Conservation (phyloP, 768 basidiomycete species). For the Russula earlei region DNA sequence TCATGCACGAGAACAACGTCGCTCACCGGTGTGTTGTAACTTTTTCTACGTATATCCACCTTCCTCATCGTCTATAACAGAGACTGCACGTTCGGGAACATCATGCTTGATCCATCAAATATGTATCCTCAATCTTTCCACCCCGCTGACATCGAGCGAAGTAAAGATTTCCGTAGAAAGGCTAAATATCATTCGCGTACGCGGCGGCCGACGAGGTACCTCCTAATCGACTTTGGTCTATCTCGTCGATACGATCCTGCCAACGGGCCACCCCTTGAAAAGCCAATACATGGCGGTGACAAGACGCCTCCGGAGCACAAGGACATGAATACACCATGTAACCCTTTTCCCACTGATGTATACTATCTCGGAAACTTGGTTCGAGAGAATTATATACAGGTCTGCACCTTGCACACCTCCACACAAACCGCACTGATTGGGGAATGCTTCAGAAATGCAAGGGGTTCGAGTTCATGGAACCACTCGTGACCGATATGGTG, state of each 20-base stretch:
- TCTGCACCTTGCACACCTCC: neutral
- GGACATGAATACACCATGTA: neutral
- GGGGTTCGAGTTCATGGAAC: constrained; percentile 3
- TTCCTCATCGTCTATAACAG: neutral
- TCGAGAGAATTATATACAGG: neutral
- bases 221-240: constrained; percentile 14
- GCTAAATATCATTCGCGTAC: constrained; percentile 1
- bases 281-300: constrained; percentile 10
- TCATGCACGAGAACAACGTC: constrained; percentile 12
- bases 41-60: neutral
- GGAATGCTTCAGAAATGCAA: neutral
- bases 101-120: constrained; percentile 11
- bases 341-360: constrained; percentile 14
- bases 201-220: neutral
- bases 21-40: constrained; percentile 8
- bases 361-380: no score
- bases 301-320: constrained; percentile 13
- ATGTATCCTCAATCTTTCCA: constrained; percentile 14
- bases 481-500: constrained; percentile 26
- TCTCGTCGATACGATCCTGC: constrained; percentile 2
- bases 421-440: neutral
- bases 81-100: constrained; percentile 5
- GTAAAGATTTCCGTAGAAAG: neutral
- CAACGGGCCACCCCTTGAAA: constrained; percentile 7
- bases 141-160: neutral